Evolutionary conservation across 2,329 filamentous ascomycete species (phyloP).

Genomic region (Phialemoniopsis sp.): DNA sequence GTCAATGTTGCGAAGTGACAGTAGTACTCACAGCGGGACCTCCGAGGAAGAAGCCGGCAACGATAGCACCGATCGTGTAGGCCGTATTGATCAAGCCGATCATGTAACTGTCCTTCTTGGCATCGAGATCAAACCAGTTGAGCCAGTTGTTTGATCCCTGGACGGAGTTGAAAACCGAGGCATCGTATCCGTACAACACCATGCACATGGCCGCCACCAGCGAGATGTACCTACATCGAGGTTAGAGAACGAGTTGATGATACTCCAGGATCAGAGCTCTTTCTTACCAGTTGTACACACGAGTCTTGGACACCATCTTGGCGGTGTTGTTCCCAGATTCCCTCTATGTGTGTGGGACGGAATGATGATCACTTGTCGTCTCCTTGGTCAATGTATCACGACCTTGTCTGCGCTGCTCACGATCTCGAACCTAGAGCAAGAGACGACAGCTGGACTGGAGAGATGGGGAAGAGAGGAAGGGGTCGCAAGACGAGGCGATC

Average conservation of each 20-base stretch:
- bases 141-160: constrained; percentile 66
- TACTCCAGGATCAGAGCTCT: no score
- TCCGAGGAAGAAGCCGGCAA: constrained; percentile 66
- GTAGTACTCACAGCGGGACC: constrained; percentile 53
- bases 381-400: no score
- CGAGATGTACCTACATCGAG: constrained; percentile 54
- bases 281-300: constrained; percentile 19
- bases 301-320: constrained; percentile 17
- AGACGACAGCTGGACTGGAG: no score
- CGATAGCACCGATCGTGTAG: constrained; percentile 67
- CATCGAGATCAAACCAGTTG: constrained; percentile 52
- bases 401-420: no score
- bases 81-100: constrained; percentile 58
- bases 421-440: no score
- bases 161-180: constrained; percentile 69
- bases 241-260: not conserved
- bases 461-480: no score
- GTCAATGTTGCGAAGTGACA: no score
- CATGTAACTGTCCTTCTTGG: constrained; percentile 35
- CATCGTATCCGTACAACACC: constrained; percentile 73
- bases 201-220: constrained; percentile 69
- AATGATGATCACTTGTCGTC: no score
- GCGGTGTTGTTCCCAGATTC: constrained; percentile 1
- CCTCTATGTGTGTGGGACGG: no score
- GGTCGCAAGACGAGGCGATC: no score